Conservation (phyloP, 2,329 filamentous ascomycete genomes). For the Harringtonia lauricola region DNA sequence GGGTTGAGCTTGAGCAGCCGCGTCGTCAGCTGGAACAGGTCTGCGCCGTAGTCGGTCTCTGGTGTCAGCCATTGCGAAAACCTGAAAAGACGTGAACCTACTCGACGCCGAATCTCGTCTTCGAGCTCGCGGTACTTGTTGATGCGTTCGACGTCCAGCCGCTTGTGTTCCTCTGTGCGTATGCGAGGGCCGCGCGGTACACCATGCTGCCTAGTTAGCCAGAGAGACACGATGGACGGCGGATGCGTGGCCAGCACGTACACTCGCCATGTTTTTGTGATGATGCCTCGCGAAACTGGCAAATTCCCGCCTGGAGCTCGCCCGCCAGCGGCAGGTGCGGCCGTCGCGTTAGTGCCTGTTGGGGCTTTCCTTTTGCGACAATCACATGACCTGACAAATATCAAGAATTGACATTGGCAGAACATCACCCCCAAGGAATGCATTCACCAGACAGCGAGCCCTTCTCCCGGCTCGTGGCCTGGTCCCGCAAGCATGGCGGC, state of each 20-base stretch:
- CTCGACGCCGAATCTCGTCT: slow-evolving; percentile 53
- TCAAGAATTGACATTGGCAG: too few relatives aligned
- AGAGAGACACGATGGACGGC: neutral
- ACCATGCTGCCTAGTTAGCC: slow-evolving; percentile 55
- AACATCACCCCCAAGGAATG: neutral
- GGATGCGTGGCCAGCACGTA: slow-evolving; percentile 2
- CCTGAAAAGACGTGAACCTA: slow-evolving; percentile 21
- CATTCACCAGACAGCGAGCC: slow-evolving; percentile 9
- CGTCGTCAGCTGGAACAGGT: slow-evolving; percentile 58
- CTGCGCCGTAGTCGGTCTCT: slow-evolving; percentile 34
- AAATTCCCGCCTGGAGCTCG: too few relatives aligned
- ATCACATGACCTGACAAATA: too few relatives aligned
- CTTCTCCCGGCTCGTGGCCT: slow-evolving; percentile 30
- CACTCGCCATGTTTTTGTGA: slow-evolving; percentile 10
- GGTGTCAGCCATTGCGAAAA: slow-evolving; percentile 19
- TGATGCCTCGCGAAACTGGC: too few relatives aligned
- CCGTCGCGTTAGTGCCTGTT: too few relatives aligned
- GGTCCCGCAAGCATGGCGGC: slow-evolving; percentile 36
- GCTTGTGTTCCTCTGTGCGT: slow-evolving; percentile 58
- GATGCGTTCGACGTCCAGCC: slow-evolving; percentile 66
- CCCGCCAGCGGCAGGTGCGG: too few relatives aligned
- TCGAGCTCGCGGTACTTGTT: slow-evolving; percentile 64
- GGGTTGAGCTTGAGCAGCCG: slow-evolving; percentile 67
- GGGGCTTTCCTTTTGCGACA: too few relatives aligned
- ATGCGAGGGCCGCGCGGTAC: slow-evolving; percentile 56